Evolutionary conservation across 352 stramenopile species (phyloP).

Genomic region (Pythium brachiatum): DNA sequence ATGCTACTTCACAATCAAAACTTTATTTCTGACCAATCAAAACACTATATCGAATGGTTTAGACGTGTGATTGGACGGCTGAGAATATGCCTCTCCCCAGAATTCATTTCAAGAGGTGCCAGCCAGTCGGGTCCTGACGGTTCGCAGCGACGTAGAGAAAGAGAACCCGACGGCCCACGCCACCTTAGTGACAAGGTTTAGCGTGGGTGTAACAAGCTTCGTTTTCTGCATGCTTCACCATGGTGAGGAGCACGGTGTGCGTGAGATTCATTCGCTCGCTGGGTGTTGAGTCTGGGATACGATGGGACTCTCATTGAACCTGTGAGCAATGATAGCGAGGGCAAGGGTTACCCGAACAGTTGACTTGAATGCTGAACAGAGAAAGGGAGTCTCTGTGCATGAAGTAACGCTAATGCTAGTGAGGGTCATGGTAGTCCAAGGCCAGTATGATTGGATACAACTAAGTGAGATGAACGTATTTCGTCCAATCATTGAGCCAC

Average conservation of each 20-base stretch:
- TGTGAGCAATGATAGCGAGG: background rate
- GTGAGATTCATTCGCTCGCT: too few species aligned
- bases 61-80: background rate
- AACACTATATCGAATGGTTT: background rate
- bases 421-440: background rate
- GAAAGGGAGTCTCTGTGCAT: background rate
- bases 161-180: too few species aligned
- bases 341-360: conserved; percentile 2
- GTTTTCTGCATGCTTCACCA: too few species aligned
- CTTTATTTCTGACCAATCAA: background rate
- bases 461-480: background rate
- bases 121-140: background rate
- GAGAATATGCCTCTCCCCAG: background rate
- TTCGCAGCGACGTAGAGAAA: background rate
- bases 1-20: conserved; percentile 14
- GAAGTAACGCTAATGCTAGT: background rate
- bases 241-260: too few species aligned
- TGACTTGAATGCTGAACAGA: background rate
- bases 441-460: background rate
- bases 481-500: background rate
- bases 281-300: conserved; percentile 3
- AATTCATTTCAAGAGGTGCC: background rate
- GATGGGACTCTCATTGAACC: background rate
- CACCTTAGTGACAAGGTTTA: too few species aligned
- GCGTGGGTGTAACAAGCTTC: too few species aligned